Conservation (phyloP, 2,329 filamentous ascomycete species). For the Lithohypha guttulata region DNA sequence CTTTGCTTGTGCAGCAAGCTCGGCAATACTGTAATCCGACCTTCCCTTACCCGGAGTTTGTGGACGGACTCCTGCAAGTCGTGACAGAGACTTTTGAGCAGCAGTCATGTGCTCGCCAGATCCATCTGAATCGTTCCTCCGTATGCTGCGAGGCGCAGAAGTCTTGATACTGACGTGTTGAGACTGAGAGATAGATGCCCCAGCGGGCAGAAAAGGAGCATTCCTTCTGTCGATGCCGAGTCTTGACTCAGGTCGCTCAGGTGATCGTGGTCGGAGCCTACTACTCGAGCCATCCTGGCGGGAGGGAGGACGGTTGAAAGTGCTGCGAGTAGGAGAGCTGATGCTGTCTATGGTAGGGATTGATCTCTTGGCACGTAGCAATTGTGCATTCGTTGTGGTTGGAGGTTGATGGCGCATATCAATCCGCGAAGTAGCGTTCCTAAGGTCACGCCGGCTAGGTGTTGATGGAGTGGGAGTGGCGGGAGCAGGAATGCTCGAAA, state of each 20-base stretch:
- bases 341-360: conserved; percentile 44
- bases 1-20: conserved; percentile 47
- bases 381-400: conserved; percentile 43
- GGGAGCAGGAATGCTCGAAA: conserved; percentile 52
- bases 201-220: conserved; percentile 69
- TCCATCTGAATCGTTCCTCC: conserved; percentile 74
- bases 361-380: conserved; percentile 50
- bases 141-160: conserved; percentile 54
- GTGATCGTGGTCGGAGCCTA: conserved; percentile 54
- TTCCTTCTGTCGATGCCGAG: conserved; percentile 42
- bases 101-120: conserved; percentile 38
- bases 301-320: conserved; percentile 30
- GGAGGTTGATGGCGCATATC: conserved; percentile 32
- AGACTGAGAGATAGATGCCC: conserved; percentile 60
- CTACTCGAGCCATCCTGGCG: conserved; percentile 28
- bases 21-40: conserved; percentile 39
- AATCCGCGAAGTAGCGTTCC: conserved; percentile 29
- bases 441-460: conserved; percentile 51
- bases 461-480: conserved; percentile 49
- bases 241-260: conserved; percentile 45
- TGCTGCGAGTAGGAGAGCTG: conserved; percentile 24
- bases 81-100: conserved; percentile 33
- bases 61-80: conserved; percentile 33
- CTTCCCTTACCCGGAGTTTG: conserved; percentile 39
- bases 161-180: conserved; percentile 67